phyloP scores from a whole-genome alignment of 495 filamentous ascomycete species.

The Annulohypoxylon moriforme region DNA sequence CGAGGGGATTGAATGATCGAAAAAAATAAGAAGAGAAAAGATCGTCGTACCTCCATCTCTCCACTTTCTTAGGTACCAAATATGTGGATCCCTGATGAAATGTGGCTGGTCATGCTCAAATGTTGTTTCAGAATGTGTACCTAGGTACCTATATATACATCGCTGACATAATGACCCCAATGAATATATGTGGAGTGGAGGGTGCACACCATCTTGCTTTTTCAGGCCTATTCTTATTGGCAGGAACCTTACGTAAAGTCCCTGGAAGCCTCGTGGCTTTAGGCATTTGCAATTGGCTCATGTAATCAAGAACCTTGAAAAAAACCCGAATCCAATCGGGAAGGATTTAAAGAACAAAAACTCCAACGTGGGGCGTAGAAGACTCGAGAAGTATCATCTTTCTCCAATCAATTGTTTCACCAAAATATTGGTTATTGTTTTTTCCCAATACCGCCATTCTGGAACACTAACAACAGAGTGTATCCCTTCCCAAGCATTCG shows the following conservation, averaged over 20 bases:
- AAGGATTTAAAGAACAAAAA: constrained; percentile 38
- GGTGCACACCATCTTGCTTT: constrained; percentile 1
- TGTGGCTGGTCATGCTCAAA: not conserved
- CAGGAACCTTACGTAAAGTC: constrained; percentile 29
- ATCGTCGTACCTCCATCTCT: not conserved
- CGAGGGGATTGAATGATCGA: not conserved
- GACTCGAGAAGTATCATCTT: constrained; percentile 10
- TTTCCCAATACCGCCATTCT: constrained; percentile 32
- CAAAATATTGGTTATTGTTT: constrained; percentile 24
- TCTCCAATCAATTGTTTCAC: constrained; percentile 41
- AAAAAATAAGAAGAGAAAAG: constrained; percentile 1
- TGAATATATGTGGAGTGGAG: not conserved
- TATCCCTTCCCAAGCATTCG: constrained; percentile 35
- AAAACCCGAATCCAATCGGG: constrained; percentile 45
- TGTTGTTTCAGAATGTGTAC: constrained; percentile 19
- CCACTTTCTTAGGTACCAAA: not conserved
- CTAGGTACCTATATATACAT: not conserved
- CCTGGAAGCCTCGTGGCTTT: constrained; percentile 42
- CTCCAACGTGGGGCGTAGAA: constrained; percentile 22
- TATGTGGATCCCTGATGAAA: not conserved
- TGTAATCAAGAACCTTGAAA: constrained; percentile 14
- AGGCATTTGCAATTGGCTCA: constrained; percentile 28
- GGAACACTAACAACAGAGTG: constrained; percentile 32
- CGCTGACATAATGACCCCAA: constrained; percentile 19
- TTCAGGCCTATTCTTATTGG: constrained; percentile 18